Conservation (phyloP, 2,329 filamentous ascomycete genomes). For the Emergomyces pasteurianus region DNA sequence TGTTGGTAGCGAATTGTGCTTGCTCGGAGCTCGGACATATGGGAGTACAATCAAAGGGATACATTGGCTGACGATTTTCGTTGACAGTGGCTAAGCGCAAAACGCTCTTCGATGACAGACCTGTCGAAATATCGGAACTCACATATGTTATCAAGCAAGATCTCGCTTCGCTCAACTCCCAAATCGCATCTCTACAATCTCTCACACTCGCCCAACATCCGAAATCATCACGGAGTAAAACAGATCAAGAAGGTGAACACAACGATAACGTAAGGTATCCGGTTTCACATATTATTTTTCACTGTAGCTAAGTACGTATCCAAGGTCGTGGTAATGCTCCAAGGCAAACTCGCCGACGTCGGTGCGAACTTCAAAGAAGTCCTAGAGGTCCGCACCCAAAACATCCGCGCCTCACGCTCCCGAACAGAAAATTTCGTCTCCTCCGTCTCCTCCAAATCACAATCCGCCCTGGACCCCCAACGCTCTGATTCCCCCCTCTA, state of each 20-base stretch:
- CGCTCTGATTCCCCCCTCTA: slow-evolving; percentile 80
- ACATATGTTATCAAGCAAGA: slow-evolving; percentile 98
- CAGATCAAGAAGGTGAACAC: slow-evolving; percentile 80
- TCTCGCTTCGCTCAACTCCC: slow-evolving; percentile 69
- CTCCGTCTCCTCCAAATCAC: slow-evolving; percentile 66
- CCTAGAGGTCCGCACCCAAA: slow-evolving; percentile 89
- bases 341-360: slow-evolving; percentile 85
- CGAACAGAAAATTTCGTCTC: slow-evolving; percentile 96
- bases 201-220: slow-evolving; percentile 69
- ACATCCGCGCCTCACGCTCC: slow-evolving; percentile 86
- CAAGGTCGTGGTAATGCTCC: slow-evolving; percentile 67
- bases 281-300: neutral
- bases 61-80: neutral
- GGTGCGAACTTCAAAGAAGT: slow-evolving; percentile 96
- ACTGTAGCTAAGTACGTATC: slow-evolving; percentile 8
- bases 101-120: slow-evolving; percentile 92
- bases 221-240: slow-evolving; percentile 35
- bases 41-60: neutral
- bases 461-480: slow-evolving; percentile 49
- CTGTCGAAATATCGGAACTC: slow-evolving; percentile 92
- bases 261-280: slow-evolving; percentile 65
- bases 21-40: neutral
- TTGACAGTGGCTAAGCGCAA: slow-evolving; percentile 75
- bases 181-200: slow-evolving; percentile 71
- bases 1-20: neutral